Evolutionary conservation across 208 protist genomes (phyloP), one percentile per base, ranked within the genome.

Genomic region (Acanthamoeba culbertsoni): DNA sequence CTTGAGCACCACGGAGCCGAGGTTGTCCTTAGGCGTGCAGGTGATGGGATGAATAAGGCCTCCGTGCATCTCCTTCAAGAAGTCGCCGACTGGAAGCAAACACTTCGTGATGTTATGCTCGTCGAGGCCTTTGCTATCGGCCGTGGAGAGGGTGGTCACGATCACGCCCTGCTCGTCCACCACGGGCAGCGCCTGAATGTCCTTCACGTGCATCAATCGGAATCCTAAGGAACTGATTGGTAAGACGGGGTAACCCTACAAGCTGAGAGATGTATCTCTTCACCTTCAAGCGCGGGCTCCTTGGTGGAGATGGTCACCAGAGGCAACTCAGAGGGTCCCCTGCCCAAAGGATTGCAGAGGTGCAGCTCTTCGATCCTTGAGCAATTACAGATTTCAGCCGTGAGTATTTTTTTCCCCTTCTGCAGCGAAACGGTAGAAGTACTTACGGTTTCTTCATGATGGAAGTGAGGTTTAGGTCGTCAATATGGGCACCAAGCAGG

Each of bases 21-120:
- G 73, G 28, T 37, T 84, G 28, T 84, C 73, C 45, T 55, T 84
- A 26, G 73, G 45, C 23, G 40, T n/a, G 43, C 73, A 84, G 12
- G 73, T 84, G 73, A 84, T 84, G 42, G 73, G 73, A 20, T 84
- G 73, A 43, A 84, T 46, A 28, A 84, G 73, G 12, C 73, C 73
- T 26, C 73, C 73, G 45, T 84, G 40, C n/a, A 84, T 84, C 73
- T 84, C 73, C 73, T 55, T 84, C 73, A 84, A 8, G 45, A 37
- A 84, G 23, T 84, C 73, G 43, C 28, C 20, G 45, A 84, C 73
- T 5, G 73, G 73, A 20, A 57, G 23, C 14, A 84, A 26, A 33
- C n/a, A 40, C 45, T 84, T 84, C 23, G 37, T 84, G 73, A 84
- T 84, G 43, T 84, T 84, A 43, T 55, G 10, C 10, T 23, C 73